These are phyloP conservation scores for Immersiella caudata DNA, from an alignment of 495 filamentous ascomycete genomes.

Conservation along the genomic window DNA sequence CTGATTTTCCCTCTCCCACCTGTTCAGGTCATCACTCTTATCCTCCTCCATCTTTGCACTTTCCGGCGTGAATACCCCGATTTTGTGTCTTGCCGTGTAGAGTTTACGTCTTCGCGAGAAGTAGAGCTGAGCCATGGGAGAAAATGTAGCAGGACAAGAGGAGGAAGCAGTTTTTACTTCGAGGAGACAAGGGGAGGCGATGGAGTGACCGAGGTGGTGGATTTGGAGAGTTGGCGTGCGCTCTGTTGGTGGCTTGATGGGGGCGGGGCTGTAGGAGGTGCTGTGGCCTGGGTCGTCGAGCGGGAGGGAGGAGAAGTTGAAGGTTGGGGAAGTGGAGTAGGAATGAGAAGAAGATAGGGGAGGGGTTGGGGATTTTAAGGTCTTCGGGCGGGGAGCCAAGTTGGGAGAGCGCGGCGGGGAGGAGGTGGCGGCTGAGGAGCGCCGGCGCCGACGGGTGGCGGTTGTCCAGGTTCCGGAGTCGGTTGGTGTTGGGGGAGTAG, in stretches of 20 bases:
- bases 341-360: neutral
- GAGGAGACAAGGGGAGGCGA: constrained; percentile 27
- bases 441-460: neutral
- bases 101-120: constrained; percentile 25
- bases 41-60: constrained; percentile 8
- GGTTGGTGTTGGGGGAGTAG: neutral
- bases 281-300: constrained; percentile 32
- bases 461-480: neutral
- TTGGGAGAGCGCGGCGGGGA: neutral
- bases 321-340: neutral
- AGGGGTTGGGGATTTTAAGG: neutral
- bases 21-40: constrained; percentile 3
- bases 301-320: constrained; percentile 17
- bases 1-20: constrained; percentile 24
- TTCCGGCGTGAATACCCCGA: constrained; percentile 17
- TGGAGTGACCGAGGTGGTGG: constrained; percentile 20
- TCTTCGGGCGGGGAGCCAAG: neutral
- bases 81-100: constrained; percentile 24
- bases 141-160: constrained; percentile 9
- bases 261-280: neutral
- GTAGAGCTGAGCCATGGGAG: constrained; percentile 30
- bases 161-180: constrained; percentile 32
- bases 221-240: constrained; percentile 1
- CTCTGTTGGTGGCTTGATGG: neutral
- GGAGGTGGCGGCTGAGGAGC: neutral